A percentile compares a stretch with the other conserved stretches of the same genome.
Evolutionary conservation across 2,329 filamentous ascomycete genomes (phyloP).

Genomic region (Cordyceps militaris): DNA sequence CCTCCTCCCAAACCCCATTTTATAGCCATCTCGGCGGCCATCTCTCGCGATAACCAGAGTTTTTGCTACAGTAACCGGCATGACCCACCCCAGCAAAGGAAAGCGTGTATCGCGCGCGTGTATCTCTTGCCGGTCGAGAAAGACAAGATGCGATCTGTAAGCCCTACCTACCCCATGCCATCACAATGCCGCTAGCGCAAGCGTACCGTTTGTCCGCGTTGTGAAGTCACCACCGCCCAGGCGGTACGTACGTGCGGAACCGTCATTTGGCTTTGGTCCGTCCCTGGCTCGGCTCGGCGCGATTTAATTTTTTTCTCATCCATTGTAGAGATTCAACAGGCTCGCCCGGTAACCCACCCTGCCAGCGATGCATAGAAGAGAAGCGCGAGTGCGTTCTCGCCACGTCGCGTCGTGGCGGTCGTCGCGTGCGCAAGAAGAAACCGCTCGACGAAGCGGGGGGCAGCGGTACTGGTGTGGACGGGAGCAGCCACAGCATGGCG

Average conservation of each 20-base stretch:
- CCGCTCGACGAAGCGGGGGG: neutral
- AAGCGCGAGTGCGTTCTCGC: slow-evolving; percentile 32
- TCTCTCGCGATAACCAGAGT: slow-evolving; percentile 3
- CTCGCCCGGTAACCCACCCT: slow-evolving; percentile 29
- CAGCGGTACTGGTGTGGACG: neutral
- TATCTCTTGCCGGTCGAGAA: slow-evolving; percentile 25
- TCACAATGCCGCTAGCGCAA: neutral
- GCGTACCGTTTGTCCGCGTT: neutral
- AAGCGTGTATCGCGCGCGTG: slow-evolving; percentile 27
- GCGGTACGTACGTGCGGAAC: no score
- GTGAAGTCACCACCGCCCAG: no score
- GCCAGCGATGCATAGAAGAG: slow-evolving; percentile 32
- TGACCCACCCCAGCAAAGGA: slow-evolving; percentile 15
- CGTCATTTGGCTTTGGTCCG: neutral
- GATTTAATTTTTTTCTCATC: neutral
- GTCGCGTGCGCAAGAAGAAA: slow-evolving; percentile 17
- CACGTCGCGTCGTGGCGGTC: slow-evolving; percentile 33
- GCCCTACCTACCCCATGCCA: slow-evolving; percentile 9
- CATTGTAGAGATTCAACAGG: slow-evolving; percentile 26
- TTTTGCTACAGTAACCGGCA: slow-evolving; percentile 1
- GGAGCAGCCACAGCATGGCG: neutral
- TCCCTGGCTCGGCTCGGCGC: no score
- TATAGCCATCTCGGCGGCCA: slow-evolving; percentile 12
- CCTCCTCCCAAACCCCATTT: slow-evolving; percentile 10
- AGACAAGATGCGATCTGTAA: slow-evolving; percentile 28